phyloP scores from a whole-genome alignment of 169 alveolate genomes.

The Plasmodium vivax region DNA sequence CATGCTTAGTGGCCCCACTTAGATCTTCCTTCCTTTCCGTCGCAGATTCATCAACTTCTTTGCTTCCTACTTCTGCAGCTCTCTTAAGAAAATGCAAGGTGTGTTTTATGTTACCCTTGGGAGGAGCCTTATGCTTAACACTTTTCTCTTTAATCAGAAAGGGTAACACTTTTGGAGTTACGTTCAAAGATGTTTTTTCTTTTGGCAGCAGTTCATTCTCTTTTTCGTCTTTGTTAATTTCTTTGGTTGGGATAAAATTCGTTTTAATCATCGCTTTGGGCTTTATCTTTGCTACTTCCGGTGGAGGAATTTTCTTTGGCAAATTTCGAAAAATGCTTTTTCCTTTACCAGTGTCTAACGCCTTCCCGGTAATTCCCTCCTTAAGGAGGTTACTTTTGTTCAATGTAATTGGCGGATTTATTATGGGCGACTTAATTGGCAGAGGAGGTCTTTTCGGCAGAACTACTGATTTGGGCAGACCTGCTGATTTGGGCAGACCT shows the following conservation, averaged over 20 bases:
- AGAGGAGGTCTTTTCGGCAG: constrained; percentile 44
- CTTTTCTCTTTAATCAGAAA: constrained; percentile 39
- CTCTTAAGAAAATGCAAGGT: constrained; percentile 43
- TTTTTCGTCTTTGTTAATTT: constrained; percentile 26
- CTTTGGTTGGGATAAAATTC: constrained; percentile 24
- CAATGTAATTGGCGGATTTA: constrained; percentile 8
- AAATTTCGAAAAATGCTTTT: constrained; percentile 42
- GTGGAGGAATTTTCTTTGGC: constrained; percentile 5
- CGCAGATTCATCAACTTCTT: neutral
- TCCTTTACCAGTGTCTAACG: constrained; percentile 14
- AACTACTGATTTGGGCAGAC: constrained; percentile 8
- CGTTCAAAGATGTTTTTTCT: constrained; percentile 19
- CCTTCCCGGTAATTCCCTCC: constrained; percentile 3
- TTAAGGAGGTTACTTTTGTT: constrained; percentile 20
- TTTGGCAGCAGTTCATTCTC: neutral
- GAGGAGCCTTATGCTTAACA: constrained; percentile 47
- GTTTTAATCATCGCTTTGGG: constrained; percentile 23
- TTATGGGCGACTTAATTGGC: constrained; percentile 5
- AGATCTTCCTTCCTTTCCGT: neutral
- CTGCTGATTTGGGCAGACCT: neutral
- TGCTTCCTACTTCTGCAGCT: constrained; percentile 25
- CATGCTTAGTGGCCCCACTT: neutral
- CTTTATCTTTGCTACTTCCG: constrained; percentile 19
- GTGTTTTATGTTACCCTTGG: constrained; percentile 44
- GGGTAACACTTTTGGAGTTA: constrained; percentile 27